These are phyloP conservation scores for Polytolypa hystricis DNA, from an alignment of 2,329 filamentous ascomycete genomes.

Conservation along the genomic window DNA sequence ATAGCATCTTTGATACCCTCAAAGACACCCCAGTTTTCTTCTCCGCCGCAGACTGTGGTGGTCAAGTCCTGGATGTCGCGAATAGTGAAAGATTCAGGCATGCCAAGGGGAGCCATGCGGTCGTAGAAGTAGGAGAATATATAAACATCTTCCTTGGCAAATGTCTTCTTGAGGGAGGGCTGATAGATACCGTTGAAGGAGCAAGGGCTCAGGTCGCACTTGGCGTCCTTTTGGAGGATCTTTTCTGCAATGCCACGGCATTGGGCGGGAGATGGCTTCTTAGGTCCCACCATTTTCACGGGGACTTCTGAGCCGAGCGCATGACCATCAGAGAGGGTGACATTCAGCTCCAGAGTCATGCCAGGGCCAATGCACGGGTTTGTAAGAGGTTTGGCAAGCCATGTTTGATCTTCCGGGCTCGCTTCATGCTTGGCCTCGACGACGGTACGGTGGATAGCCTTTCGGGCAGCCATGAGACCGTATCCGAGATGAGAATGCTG, in stretches of 20 bases:
- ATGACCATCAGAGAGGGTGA: conserved; percentile 58
- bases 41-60: conserved; percentile 70
- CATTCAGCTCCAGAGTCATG: conserved; percentile 60
- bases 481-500: conserved; percentile 97
- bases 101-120: conserved; percentile 82
- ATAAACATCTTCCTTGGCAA: conserved; percentile 81
- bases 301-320: conserved; percentile 52
- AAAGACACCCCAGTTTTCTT: conserved; percentile 70
- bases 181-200: conserved; percentile 98
- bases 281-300: conserved; percentile 81
- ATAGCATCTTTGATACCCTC: conserved; percentile 63
- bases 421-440: conserved; percentile 59
- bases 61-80: conserved; percentile 81
- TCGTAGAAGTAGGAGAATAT: conserved; percentile 98
- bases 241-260: conserved; percentile 85
- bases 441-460: conserved; percentile 68
- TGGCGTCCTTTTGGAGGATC: conserved; percentile 75
- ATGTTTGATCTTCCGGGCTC: conserved; percentile 50
- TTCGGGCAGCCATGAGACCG: conserved; percentile 87
- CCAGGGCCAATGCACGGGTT: conserved; percentile 83
- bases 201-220: conserved; percentile 78
- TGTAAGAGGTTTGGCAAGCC: conserved; percentile 58
- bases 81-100: conserved; percentile 95
- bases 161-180: conserved; percentile 83
- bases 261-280: conserved; percentile 59